Conservation (phyloP, 164 flowering plant species). For the Cinnamomum chago region DNA sequence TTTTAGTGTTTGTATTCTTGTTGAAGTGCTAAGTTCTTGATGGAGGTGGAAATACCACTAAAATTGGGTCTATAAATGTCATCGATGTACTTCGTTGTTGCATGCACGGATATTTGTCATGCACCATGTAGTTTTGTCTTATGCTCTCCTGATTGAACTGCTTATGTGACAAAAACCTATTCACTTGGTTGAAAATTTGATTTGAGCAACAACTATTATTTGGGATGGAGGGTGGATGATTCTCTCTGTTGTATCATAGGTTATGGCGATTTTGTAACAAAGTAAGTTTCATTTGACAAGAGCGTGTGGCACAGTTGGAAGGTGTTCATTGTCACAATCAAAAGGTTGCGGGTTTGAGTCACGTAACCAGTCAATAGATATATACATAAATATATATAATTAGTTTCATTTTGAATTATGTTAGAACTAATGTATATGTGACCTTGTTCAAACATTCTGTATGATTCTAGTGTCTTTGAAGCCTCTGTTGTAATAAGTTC, state of each 20-base stretch:
- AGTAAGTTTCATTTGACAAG: no score
- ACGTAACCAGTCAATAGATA: no score
- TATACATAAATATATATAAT: not conserved
- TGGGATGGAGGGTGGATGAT: not conserved
- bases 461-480: not conserved
- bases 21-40: not conserved
- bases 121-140: not conserved
- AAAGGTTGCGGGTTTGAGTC: no score
- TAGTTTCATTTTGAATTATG: not conserved
- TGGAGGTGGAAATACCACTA: not conserved
- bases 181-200: not conserved
- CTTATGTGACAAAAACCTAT: not conserved
- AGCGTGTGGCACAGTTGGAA: no score
- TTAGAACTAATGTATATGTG: not conserved
- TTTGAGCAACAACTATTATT: not conserved
- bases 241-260: not conserved
- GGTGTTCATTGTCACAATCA: no score
- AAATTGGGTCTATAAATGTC: not conserved
- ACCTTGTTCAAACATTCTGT: not conserved
- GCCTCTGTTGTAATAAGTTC: not conserved
- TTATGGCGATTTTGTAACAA: not conserved
- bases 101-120: not conserved
- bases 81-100: not conserved
- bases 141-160: not conserved
- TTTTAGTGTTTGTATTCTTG: not conserved